phyloP scores from a whole-genome alignment of 805 yeast genomes.

The Lipomyces spencermartinsiae region DNA sequence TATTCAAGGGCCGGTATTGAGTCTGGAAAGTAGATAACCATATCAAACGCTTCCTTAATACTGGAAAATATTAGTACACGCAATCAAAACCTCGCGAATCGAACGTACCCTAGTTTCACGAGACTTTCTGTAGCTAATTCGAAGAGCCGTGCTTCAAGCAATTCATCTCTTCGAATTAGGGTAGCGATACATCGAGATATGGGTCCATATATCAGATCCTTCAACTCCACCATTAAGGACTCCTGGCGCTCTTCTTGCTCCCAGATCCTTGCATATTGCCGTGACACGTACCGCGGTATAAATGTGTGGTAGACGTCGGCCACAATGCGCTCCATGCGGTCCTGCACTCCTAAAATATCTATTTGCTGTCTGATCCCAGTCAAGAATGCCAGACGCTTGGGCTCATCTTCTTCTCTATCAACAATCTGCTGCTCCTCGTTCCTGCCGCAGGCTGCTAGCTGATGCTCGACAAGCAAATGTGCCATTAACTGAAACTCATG shows the following conservation, averaged over 20 bases:
- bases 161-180: conserved; percentile 20
- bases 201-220: conserved; percentile 17
- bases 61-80: conserved; percentile 54
- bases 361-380: conserved; percentile 5
- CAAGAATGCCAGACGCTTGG: conserved; percentile 12
- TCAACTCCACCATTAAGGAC: conserved; percentile 20
- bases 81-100: conserved; percentile 59
- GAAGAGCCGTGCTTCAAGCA: conserved; percentile 13
- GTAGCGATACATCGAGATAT: conserved; percentile 9
- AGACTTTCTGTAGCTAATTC: conserved; percentile 28
- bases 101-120: conserved; percentile 18
- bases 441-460: conserved; percentile 13
- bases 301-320: conserved; percentile 28
- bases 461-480: conserved; percentile 22
- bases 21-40: conserved; percentile 60
- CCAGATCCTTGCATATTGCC: conserved; percentile 17
- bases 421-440: conserved; percentile 8
- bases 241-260: conserved; percentile 26
- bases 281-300: conserved; percentile 23
- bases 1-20: conserved; percentile 64
- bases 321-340: conserved; percentile 19
- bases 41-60: conserved; percentile 62
- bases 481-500: conserved; percentile 25
- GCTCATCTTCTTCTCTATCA: conserved; percentile 12
- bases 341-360: conserved; percentile 18